A percentile compares a stretch with the other conserved stretches of the same genome.
These are phyloP conservation scores for Claviceps citrina DNA, from an alignment of 2,329 filamentous ascomycete species.

Conservation along the genomic window DNA sequence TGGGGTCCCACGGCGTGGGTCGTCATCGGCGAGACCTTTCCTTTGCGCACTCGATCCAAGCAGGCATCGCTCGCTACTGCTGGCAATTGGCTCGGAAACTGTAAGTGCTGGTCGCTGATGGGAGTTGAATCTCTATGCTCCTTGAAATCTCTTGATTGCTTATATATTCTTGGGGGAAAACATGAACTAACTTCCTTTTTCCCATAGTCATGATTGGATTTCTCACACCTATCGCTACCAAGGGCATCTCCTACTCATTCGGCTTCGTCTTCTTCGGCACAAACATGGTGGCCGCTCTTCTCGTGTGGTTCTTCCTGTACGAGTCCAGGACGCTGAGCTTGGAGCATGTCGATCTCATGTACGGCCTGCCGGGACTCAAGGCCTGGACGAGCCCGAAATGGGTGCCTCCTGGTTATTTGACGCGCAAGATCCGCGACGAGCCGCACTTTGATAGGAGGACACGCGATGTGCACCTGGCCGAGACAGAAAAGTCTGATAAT, in stretches of 20 bases:
- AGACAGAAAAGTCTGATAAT: constrained; percentile 6
- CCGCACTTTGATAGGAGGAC: constrained; percentile 11
- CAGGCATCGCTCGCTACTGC: constrained; percentile 39
- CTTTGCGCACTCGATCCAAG: constrained; percentile 38
- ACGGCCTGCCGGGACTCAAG: constrained; percentile 41
- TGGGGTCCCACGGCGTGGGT: constrained; percentile 60
- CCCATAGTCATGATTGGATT: constrained; percentile 45
- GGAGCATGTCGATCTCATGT: constrained; percentile 61
- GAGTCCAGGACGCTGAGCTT: constrained; percentile 49
- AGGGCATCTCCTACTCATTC: constrained; percentile 44
- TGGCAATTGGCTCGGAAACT: constrained; percentile 46
- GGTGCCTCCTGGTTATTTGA: constrained; percentile 30
- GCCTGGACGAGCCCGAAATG: constrained; percentile 45
- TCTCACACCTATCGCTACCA: constrained; percentile 51
- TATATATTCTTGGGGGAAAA: no score
- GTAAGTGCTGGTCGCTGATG: constrained; percentile 16
- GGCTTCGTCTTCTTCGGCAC: constrained; percentile 52
- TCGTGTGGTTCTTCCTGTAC: constrained; percentile 56
- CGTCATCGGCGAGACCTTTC: constrained; percentile 51
- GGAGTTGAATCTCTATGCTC: no score
- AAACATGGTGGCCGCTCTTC: constrained; percentile 39
- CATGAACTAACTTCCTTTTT: not conserved
- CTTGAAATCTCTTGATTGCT: no score
- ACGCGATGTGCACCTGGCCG: not conserved
- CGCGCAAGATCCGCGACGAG: constrained; percentile 22